A percentile compares a stretch with the other conserved stretches of the same genome.
Evolutionary conservation across 345 rosid species (phyloP).

Genomic region (Gossypium thurberi): DNA sequence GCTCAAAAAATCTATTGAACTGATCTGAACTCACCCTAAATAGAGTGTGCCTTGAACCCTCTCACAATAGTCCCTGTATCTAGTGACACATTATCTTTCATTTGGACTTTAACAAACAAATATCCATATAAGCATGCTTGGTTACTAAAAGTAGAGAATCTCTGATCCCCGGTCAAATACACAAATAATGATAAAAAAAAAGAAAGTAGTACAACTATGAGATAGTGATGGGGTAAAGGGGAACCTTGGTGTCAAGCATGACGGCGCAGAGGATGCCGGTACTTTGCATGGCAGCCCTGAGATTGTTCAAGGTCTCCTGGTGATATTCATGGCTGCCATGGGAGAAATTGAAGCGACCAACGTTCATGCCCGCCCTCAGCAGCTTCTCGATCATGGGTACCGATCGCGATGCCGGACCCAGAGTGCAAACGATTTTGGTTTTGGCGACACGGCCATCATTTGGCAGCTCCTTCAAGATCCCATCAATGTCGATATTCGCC

Average conservation of each 20-base stretch:
- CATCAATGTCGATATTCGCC: slow-evolving; percentile 87
- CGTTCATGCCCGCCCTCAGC: slow-evolving; percentile 90
- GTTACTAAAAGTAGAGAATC: not conserved
- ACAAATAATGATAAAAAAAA: not conserved
- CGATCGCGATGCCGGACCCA: slow-evolving; percentile 88
- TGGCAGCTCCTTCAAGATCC: slow-evolving; percentile 56
- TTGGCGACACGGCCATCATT: slow-evolving; percentile 63
- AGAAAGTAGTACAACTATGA: not conserved
- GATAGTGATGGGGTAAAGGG: not conserved
- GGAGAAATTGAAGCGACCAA: slow-evolving; percentile 96
- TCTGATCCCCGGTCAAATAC: not conserved
- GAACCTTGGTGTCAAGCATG: slow-evolving; percentile 79
- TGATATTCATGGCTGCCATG: slow-evolving; percentile 96
- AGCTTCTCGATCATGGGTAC: slow-evolving; percentile 87
- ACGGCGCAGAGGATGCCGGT: slow-evolving; percentile 65
- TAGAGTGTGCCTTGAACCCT: no score
- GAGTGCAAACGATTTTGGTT: slow-evolving; percentile 86
- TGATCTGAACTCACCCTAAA: no score
- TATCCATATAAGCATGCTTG: not conserved
- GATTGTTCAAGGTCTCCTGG: slow-evolving; percentile 77
- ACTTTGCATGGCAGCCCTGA: slow-evolving; percentile 59
- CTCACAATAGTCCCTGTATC: no score
- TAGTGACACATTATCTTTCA: not conserved
- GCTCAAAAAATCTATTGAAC: no score
- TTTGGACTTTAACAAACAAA: not conserved